phyloP scores from a whole-genome alignment of 2,329 filamentous ascomycete genomes.

The Daldinia sp. region DNA sequence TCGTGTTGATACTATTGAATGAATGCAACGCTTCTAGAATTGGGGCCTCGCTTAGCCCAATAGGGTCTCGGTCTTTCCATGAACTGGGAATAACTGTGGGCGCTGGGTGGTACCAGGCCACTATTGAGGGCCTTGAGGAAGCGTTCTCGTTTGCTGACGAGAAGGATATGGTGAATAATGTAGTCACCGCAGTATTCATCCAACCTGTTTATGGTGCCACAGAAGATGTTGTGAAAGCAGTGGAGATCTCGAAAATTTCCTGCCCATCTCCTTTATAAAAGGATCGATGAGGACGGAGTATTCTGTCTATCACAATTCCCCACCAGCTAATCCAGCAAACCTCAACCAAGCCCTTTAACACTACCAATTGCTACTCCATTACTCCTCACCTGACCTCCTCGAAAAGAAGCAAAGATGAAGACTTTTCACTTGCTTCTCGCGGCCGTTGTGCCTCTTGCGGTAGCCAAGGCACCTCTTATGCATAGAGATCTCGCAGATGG shows the following conservation, averaged over 20 bases:
- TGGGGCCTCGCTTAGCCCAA: background rate
- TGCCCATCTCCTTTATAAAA: background rate
- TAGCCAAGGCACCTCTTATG: conserved; percentile 37
- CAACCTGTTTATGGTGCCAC: background rate
- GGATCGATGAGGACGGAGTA: background rate
- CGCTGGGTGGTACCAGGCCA: background rate
- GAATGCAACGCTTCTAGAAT: background rate
- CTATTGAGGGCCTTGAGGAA: background rate
- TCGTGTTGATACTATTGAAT: background rate
- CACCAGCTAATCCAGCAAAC: background rate
- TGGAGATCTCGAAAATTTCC: background rate
- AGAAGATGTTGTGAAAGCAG: background rate
- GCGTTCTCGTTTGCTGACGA: conserved; percentile 2
- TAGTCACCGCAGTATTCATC: background rate
- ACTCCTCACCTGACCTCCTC: no score
- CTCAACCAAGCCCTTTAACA: background rate
- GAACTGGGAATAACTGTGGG: background rate
- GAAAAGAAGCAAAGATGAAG: conserved; percentile 29
- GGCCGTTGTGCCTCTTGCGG: conserved; percentile 19
- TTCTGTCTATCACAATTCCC: background rate
- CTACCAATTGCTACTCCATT: background rate
- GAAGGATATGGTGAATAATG: background rate
- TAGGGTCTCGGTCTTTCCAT: conserved; percentile 7
- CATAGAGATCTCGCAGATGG: conserved; percentile 24
- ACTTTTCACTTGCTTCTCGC: conserved; percentile 14